Evolutionary conservation across 345 rosid species (phyloP).

Genomic region (Trapa incisa): DNA sequence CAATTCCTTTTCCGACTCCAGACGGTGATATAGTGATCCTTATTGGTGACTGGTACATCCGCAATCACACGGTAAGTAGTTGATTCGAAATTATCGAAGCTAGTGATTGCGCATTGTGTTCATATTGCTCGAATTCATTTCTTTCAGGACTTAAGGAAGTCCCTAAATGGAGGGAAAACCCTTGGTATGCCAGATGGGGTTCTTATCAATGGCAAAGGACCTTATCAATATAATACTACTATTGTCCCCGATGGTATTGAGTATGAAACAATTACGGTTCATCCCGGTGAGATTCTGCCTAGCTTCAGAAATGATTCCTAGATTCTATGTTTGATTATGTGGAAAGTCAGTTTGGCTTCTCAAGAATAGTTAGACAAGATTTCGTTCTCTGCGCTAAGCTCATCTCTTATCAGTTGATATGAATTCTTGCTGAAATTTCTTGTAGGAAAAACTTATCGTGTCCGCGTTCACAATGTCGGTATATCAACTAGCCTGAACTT

Average conservation of each 20-base stretch:
- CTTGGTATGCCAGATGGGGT: conserved; percentile 97
- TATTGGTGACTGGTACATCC: conserved; percentile 93
- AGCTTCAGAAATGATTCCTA: background rate
- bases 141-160: conserved; percentile 72
- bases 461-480: conserved; percentile 91
- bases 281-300: conserved; percentile 44
- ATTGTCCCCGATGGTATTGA: conserved; percentile 71
- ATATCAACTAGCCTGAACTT: conserved; percentile 82
- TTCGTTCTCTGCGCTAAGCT: background rate
- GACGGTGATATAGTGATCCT: conserved; percentile 67
- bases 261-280: conserved; percentile 59
- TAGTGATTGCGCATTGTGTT: no score
- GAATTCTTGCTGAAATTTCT: conserved; percentile 1
- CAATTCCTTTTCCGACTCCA: conserved; percentile 76
- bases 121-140: conserved; percentile 2
- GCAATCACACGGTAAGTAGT: conserved; percentile 81
- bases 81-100: background rate
- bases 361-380: background rate
- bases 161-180: conserved; percentile 79
- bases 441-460: conserved; percentile 78
- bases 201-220: conserved; percentile 96
- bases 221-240: conserved; percentile 71
- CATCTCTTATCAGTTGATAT: background rate
- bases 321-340: background rate
- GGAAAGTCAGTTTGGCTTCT: background rate